Percentiles rank a stretch among this genome's conserved stretches.
Evolutionary conservation across 352 stramenopile species (phyloP).

Genomic region (Phytophthora pistaciae): DNA sequence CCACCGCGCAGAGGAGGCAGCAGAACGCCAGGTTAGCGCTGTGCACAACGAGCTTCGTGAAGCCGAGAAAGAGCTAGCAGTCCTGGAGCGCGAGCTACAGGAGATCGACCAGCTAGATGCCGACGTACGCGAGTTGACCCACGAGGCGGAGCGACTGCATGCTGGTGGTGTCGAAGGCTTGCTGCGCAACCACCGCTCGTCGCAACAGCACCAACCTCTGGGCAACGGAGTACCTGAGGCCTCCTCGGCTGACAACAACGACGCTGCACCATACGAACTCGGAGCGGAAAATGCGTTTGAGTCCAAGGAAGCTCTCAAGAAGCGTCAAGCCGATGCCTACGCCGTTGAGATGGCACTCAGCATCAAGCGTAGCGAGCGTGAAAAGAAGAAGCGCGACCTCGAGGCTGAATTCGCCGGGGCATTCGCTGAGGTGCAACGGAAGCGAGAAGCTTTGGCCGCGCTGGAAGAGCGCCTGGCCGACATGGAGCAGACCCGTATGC

Average conservation of each 20-base stretch:
- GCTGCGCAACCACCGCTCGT: constrained; percentile 35
- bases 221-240: constrained; percentile 58
- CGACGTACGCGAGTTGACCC: constrained; percentile 91
- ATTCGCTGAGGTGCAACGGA: constrained; percentile 91
- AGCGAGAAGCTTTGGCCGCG: constrained; percentile 78
- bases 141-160: constrained; percentile 90
- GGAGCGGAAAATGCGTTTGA: constrained; percentile 63
- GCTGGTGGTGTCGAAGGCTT: constrained; percentile 66
- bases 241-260: constrained; percentile 19
- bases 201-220: constrained; percentile 47
- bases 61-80: constrained; percentile 90
- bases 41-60: constrained; percentile 93
- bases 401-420: constrained; percentile 93
- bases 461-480: constrained; percentile 92
- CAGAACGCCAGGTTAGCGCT: constrained; percentile 89
- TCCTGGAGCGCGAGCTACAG: constrained; percentile 92
- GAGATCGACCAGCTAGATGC: constrained; percentile 94
- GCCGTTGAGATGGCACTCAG: constrained; percentile 94
- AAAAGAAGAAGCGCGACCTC: constrained; percentile 93
- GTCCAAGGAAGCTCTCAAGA: constrained; percentile 48
- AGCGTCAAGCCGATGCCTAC: constrained; percentile 85
- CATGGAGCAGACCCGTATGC: constrained; percentile 93
- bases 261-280: constrained; percentile 51
- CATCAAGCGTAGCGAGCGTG: constrained; percentile 92
- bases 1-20: constrained; percentile 90